Conservation (phyloP, 495 filamentous ascomycete genomes). For the Oleoguttula mirabilis region DNA sequence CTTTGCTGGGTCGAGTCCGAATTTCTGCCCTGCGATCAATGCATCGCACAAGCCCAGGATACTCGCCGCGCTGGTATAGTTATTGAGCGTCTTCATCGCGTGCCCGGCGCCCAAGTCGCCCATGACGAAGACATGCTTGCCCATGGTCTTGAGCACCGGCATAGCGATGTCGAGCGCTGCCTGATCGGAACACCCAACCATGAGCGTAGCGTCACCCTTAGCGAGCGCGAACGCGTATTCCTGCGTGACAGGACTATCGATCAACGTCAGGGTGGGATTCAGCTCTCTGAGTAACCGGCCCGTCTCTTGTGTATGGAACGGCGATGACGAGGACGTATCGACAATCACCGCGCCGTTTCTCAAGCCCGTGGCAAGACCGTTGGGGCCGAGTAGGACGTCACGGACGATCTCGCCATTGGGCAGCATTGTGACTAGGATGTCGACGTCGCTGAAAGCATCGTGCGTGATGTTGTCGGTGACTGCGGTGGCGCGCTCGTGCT, state of each 20-base stretch:
- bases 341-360: conserved; percentile 10
- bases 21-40: conserved; percentile 15
- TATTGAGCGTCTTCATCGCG: conserved; percentile 19
- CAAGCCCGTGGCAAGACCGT: conserved; percentile 3
- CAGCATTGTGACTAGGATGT: conserved; percentile 17
- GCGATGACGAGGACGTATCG: conserved; percentile 15
- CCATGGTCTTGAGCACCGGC: conserved; percentile 16
- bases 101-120: conserved; percentile 15
- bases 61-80: conserved; percentile 12
- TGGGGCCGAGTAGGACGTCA: conserved; percentile 12
- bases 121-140: conserved; percentile 15
- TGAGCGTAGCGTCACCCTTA: conserved; percentile 16
- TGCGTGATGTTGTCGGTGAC: background rate
- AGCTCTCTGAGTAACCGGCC: conserved; percentile 3
- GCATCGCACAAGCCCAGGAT: conserved; percentile 15
- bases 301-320: conserved; percentile 15
- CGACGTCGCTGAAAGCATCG: conserved; percentile 7
- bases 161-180: conserved; percentile 11
- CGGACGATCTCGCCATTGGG: conserved; percentile 18
- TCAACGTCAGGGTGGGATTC: conserved; percentile 9
- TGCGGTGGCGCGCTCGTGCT: background rate
- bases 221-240: conserved; percentile 9
- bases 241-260: conserved; percentile 16
- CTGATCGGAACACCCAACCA: conserved; percentile 15
- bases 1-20: conserved; percentile 13